Conservation (phyloP, 305 asterid genomes). For the Coffea humblotiana region DNA sequence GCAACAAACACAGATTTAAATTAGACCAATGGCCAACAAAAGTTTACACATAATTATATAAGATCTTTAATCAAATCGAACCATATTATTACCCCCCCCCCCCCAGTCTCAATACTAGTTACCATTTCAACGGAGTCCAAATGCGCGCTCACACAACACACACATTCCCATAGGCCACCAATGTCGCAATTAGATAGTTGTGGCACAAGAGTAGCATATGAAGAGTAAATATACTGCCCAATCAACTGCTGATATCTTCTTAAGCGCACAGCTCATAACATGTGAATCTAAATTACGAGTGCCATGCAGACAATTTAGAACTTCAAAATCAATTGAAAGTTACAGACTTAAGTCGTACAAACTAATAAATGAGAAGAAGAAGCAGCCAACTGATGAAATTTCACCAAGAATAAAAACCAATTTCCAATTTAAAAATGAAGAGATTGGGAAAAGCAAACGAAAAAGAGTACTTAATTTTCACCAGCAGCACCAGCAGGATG, state of each 20-base stretch:
- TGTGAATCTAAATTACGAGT: neutral
- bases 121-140: neutral
- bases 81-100: neutral
- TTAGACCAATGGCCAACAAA: neutral
- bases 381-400: neutral
- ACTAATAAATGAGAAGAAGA: neutral
- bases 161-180: neutral
- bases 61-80: neutral
- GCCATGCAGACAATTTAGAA: neutral
- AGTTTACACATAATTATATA: neutral
- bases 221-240: neutral
- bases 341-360: neutral
- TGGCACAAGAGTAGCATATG: neutral
- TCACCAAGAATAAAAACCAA: neutral
- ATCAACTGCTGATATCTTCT: neutral
- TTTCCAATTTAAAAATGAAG: constrained; percentile 1
- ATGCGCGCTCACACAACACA: neutral
- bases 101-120: neutral
- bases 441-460: neutral
- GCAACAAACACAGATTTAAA: neutral
- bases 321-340: neutral
- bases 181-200: neutral
- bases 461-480: neutral
- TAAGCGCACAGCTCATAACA: neutral
- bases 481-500: constrained; percentile 11